Evolutionary conservation across 305 asterid genomes (phyloP), one percentile per base, ranked within the genome.

Genomic region (Petunia hybrid): DNA sequence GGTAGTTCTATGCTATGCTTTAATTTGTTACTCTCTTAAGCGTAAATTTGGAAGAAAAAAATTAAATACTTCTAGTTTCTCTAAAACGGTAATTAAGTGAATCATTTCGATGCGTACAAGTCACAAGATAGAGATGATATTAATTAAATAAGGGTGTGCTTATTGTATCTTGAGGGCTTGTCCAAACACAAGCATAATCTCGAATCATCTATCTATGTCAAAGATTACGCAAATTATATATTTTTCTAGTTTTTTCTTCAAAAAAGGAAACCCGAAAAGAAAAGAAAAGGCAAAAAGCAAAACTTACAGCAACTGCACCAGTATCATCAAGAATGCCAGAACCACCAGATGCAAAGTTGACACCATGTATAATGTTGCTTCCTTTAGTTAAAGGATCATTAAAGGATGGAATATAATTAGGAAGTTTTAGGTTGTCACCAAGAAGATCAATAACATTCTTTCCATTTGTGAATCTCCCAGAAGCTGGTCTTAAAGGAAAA

Each of bases 391-490:
- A 84, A 14, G 97, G 97, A 88, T 92, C 89, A 65, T 38, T 80
- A 67, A 94, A 94, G 16, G 90, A 78, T 41, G 97, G 98, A 51
- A 94, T 85, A 40, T 70, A 89, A 45, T 39, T 12, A 4, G 90
- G 88, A 55, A 92, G 82, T 2, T 74, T 73, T 1, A 94, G 80
- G 45, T 78, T 78, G 8, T 88, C 80, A 8, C 93, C 91, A 40
- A 93, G 78, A 38, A 84, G 9, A 81, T 94, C 98, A 8, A 87
- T 84, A 7, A 92, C 89, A 80, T 91, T 94, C 56, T 81, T 83
- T 1, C 97, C 92, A 77, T 94, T 92, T 45, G 95, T 90, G 73
- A 89, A 92, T 82, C 98, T 87, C 0, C 98, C 98, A 4, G 96
- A 81, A 69, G 90, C 75, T 6, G 91, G 94, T 35, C 48, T 1